Evolutionary conservation across 805 yeast genomes (phyloP).

Genomic region (Zygoascus bituminiphila): DNA sequence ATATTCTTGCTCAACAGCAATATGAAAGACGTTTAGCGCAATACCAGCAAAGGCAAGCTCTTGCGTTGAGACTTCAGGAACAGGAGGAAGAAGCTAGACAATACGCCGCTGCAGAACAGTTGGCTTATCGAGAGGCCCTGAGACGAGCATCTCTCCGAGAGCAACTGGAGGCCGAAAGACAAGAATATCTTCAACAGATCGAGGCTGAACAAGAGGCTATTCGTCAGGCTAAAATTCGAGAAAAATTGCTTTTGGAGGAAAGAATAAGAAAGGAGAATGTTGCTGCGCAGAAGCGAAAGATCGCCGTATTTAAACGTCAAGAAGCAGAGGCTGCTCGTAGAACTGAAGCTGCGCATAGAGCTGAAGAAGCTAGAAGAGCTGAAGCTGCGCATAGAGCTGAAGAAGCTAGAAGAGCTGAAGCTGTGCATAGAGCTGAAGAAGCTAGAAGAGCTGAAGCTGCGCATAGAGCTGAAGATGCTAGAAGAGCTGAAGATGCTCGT

Average conservation of each 20-base stretch:
- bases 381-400: background rate
- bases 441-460: slow-evolving; percentile 3
- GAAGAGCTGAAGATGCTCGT: background rate
- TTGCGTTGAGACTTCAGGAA: slow-evolving; percentile 3
- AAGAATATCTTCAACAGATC: slow-evolving; percentile 3
- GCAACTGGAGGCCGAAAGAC: slow-evolving; percentile 1
- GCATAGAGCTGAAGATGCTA: background rate
- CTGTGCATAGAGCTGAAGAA: background rate
- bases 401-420: background rate
- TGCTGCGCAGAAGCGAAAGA: background rate
- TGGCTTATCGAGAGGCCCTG: background rate
- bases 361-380: slow-evolving; percentile 1
- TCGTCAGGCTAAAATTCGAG: background rate
- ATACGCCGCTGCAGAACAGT: background rate
- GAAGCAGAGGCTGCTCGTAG: slow-evolving; percentile 1
- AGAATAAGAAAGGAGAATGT: background rate
- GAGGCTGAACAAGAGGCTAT: slow-evolving; percentile 1
- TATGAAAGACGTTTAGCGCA: slow-evolving; percentile 10
- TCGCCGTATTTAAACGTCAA: background rate
- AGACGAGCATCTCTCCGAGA: background rate
- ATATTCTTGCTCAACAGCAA: slow-evolving; percentile 8
- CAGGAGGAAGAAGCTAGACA: slow-evolving; percentile 3
- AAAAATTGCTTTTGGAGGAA: background rate
- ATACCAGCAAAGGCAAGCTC: slow-evolving; percentile 6
- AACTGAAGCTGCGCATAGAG: slow-evolving; percentile 3